phyloP scores from a whole-genome alignment of 345 rosid species.

The Erysimum cheiranthoides region DNA sequence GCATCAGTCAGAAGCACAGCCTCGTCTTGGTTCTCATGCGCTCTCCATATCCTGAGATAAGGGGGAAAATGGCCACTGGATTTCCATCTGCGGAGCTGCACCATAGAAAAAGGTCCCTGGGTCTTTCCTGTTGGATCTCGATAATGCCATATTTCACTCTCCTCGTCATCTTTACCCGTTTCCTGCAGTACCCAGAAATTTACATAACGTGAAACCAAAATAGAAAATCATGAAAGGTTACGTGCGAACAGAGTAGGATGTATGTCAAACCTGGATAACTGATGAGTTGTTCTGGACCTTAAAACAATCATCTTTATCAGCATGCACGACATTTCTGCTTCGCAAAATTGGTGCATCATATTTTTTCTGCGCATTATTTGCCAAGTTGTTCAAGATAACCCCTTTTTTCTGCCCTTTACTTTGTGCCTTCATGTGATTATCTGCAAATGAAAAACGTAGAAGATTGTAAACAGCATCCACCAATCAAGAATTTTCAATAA shows the following conservation, averaged over 20 bases:
- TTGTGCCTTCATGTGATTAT: conserved; percentile 39
- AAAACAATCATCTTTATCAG: conserved; percentile 48
- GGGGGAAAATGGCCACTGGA: conserved; percentile 72
- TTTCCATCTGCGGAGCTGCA: conserved; percentile 79
- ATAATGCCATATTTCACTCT: conserved; percentile 75
- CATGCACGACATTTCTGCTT: conserved; percentile 38
- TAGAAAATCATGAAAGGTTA: conserved; percentile 27
- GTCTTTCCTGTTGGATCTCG: conserved; percentile 77
- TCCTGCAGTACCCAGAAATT: conserved; percentile 47
- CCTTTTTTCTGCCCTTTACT: conserved; percentile 47
- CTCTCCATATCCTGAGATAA: conserved; percentile 77
- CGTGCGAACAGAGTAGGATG: conserved; percentile 21
- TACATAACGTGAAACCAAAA: conserved; percentile 44
- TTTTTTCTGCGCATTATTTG: conserved; percentile 47
- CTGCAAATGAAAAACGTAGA: conserved; percentile 49
- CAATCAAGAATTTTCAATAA: conserved; percentile 25
- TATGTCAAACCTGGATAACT: conserved; percentile 46
- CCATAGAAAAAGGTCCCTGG: conserved; percentile 90
- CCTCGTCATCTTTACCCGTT: conserved; percentile 54
- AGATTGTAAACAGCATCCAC: conserved; percentile 37
- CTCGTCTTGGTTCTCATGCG: conserved; percentile 61
- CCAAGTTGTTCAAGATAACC: conserved; percentile 47
- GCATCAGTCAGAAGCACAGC: conserved; percentile 82
- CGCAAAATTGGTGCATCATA: conserved; percentile 45
- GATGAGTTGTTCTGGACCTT: conserved; percentile 44